phyloP scores from a whole-genome alignment of 176 grass and related monocot genomes.

The Echinochloa phyllopogon region DNA sequence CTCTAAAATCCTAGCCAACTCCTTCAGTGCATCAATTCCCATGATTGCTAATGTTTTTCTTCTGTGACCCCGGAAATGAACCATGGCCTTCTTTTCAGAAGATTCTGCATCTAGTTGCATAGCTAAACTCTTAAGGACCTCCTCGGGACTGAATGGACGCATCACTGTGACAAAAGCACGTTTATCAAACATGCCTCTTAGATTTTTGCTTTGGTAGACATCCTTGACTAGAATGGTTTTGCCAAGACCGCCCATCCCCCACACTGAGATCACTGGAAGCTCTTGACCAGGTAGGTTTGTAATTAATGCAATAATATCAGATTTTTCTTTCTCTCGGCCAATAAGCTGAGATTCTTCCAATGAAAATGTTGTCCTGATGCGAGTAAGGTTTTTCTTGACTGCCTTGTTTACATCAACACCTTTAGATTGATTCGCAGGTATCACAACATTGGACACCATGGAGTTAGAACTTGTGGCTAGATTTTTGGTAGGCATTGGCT shows the following conservation, averaged over 20 bases:
- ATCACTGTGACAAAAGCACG: slow-evolving; percentile 28
- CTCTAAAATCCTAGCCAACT: not conserved
- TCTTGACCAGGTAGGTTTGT: too few species aligned
- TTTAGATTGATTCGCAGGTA: too few species aligned
- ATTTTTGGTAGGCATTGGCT: too few species aligned
- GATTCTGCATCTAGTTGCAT: not conserved
- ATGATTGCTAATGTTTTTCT: too few species aligned
- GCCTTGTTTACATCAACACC: too few species aligned
- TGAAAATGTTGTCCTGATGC: too few species aligned
- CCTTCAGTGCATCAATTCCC: not conserved
- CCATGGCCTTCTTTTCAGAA: too few species aligned
- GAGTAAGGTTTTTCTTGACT: too few species aligned
- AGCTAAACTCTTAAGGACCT: not conserved
- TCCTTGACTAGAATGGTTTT: slow-evolving; percentile 41
- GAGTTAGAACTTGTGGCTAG: too few species aligned
- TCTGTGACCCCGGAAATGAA: too few species aligned
- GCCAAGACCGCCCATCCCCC: slow-evolving; percentile 39
- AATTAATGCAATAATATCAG: too few species aligned
- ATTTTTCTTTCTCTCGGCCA: not conserved
- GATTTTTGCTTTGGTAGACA: not conserved
- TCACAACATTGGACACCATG: too few species aligned
- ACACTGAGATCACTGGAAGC: slow-evolving; percentile 19
- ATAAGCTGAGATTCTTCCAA: slow-evolving; percentile 6
- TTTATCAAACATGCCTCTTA: not conserved
- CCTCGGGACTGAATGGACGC: not conserved